A percentile compares a stretch with the other conserved stretches of the same genome.
These are phyloP conservation scores for Ustilago cynodontis DNA, from an alignment of 1,284 basidiomycete species.

Conservation along the genomic window DNA sequence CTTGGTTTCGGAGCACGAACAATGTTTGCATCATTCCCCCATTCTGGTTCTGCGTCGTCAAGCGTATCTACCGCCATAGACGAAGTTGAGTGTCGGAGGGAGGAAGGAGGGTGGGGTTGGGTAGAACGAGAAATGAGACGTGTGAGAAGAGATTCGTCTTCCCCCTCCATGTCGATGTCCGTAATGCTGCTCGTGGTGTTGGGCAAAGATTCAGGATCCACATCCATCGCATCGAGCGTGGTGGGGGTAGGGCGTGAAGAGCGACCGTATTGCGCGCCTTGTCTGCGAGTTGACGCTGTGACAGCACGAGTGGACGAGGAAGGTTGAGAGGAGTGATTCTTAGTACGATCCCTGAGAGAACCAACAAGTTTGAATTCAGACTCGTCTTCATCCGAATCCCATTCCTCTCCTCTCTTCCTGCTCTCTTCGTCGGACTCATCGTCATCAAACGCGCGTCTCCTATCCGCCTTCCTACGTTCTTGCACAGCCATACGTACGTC, in stretches of 20 bases:
- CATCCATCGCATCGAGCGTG: neutral
- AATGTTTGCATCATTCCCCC: conserved; percentile 51
- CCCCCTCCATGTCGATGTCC: neutral
- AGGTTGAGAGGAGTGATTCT: neutral
- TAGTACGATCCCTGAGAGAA: conserved; percentile 25
- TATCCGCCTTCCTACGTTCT: conserved; percentile 22
- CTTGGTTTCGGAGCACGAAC: conserved; percentile 36
- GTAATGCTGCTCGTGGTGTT: neutral
- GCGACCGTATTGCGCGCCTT: conserved; percentile 26
- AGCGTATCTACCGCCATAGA: conserved; percentile 24
- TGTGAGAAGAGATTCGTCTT: conserved; percentile 21
- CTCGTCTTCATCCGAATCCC: conserved; percentile 37
- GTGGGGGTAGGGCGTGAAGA: neutral
- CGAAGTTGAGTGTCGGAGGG: neutral
- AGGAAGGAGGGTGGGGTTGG: neutral
- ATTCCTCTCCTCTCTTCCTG: conserved; percentile 1
- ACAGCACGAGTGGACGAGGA: neutral
- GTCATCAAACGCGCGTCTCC: conserved; percentile 19
- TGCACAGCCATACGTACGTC: conserved; percentile 22
- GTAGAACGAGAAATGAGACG: conserved; percentile 11
- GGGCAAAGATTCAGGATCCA: neutral
- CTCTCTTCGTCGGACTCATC: conserved; percentile 30
- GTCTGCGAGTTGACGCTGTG: neutral
- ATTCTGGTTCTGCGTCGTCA: conserved; percentile 48
- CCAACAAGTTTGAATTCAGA: conserved; percentile 17